Evolutionary conservation across 352 stramenopile species (phyloP).

Genomic region (Globisporangium middletonii): DNA sequence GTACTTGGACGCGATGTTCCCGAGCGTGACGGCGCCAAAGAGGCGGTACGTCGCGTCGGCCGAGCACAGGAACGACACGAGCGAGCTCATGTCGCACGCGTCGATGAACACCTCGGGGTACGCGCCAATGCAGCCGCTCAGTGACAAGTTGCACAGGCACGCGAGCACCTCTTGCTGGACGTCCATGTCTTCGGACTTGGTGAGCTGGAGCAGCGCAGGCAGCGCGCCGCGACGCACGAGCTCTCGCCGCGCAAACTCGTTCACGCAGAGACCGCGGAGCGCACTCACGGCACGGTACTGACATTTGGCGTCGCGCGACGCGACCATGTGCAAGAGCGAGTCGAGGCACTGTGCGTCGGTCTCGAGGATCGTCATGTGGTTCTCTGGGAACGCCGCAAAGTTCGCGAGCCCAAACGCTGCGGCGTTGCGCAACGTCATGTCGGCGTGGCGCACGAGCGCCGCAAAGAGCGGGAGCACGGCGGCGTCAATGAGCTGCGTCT

Average conservation of each 20-base stretch:
- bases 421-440: constrained; percentile 84
- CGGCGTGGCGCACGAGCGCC: constrained; percentile 64
- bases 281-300: constrained; percentile 89
- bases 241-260: constrained; percentile 77
- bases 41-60: constrained; percentile 92
- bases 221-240: constrained; percentile 88
- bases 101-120: constrained; percentile 87
- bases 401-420: constrained; percentile 92
- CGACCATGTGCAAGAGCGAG: constrained; percentile 44
- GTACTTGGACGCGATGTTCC: constrained; percentile 88
- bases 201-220: constrained; percentile 84
- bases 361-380: constrained; percentile 83
- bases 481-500: constrained; percentile 77
- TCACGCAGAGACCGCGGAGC: constrained; percentile 90
- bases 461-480: constrained; percentile 68
- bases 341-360: constrained; percentile 37
- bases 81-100: constrained; percentile 84
- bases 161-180: constrained; percentile 95
- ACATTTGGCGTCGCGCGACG: constrained; percentile 66
- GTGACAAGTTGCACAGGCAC: constrained; percentile 95
- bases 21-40: constrained; percentile 94
- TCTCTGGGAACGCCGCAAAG: constrained; percentile 90
- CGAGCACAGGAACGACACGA: constrained; percentile 94
- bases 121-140: constrained; percentile 92
- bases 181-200: constrained; percentile 91